These are phyloP conservation scores for Aureoboletus auriporus DNA, from an alignment of 768 basidiomycete species.

Conservation along the genomic window DNA sequence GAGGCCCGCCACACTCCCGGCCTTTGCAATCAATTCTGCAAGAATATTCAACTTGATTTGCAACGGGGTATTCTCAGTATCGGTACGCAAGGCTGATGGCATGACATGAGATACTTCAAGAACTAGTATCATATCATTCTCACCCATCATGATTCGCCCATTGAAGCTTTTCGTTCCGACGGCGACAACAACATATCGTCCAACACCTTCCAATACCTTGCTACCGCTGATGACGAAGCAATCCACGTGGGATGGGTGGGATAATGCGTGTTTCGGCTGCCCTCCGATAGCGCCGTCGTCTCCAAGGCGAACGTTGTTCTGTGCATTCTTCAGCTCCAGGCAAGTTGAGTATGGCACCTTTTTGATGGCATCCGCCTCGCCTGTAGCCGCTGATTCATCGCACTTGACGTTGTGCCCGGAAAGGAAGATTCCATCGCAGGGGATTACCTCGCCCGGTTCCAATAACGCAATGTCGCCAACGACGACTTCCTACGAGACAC, in stretches of 20 bases:
- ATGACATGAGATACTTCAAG: not conserved
- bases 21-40: conserved; percentile 94
- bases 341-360: conserved; percentile 80
- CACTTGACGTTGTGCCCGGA: conserved; percentile 91
- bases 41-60: conserved; percentile 90
- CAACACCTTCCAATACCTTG: conserved; percentile 94
- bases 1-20: conserved; percentile 79
- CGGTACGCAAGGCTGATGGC: conserved; percentile 71
- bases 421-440: conserved; percentile 94
- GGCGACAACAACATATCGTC: conserved; percentile 86
- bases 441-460: conserved; percentile 94
- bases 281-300: conserved; percentile 25
- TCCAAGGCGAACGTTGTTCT: conserved; percentile 10
- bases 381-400: conserved; percentile 95
- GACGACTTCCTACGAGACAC: conserved; percentile 65
- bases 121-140: conserved; percentile 17
- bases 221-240: conserved; percentile 90
- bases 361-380: conserved; percentile 93
- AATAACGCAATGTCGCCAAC: conserved; percentile 91
- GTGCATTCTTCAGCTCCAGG: conserved; percentile 44
- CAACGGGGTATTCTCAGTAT: conserved; percentile 86
- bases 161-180: conserved; percentile 94
- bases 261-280: conserved; percentile 6
- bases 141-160: conserved; percentile 97
- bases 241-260: conserved; percentile 58